These are phyloP conservation scores for Tolypocladium album DNA, from an alignment of 2,329 filamentous ascomycete species.

Conservation along the genomic window DNA sequence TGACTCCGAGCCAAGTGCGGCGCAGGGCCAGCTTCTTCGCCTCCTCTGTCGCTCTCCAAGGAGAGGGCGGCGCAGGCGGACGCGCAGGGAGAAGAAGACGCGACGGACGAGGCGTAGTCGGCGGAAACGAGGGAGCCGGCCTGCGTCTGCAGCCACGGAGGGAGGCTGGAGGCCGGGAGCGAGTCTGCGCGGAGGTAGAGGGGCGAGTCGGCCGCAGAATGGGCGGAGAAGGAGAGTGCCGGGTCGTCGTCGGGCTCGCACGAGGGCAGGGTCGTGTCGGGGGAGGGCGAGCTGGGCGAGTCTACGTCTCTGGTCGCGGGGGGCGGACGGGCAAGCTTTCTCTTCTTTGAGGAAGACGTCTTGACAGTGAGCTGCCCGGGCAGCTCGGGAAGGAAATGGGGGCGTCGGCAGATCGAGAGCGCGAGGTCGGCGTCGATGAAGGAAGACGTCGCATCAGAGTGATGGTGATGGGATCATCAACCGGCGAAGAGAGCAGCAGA, in stretches of 20 bases:
- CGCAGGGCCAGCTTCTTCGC: constrained; percentile 32
- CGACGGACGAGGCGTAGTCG: constrained; percentile 44
- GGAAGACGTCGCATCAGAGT: constrained; percentile 1
- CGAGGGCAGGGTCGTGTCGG: constrained; percentile 40
- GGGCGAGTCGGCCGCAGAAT: constrained; percentile 27
- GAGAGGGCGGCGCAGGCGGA: constrained; percentile 45
- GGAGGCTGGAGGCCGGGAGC: constrained; percentile 38
- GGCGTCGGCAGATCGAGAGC: background rate
- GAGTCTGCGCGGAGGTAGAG: constrained; percentile 31
- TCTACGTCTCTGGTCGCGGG: constrained; percentile 30
- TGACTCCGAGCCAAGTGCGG: constrained; percentile 31
- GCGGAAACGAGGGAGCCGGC: constrained; percentile 28
- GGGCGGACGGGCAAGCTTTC: constrained; percentile 45
- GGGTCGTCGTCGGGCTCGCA: constrained; percentile 40
- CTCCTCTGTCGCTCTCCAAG: constrained; percentile 43
- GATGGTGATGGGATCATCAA: background rate
- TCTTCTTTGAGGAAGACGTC: constrained; percentile 66
- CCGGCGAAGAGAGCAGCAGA: constrained; percentile 3
- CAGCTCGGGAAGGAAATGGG: constrained; percentile 38
- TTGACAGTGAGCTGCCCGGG: constrained; percentile 57
- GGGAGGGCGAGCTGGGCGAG: constrained; percentile 22
- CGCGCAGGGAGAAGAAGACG: constrained; percentile 47
- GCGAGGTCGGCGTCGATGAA: background rate
- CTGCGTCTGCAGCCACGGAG: constrained; percentile 38
- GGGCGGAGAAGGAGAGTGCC: constrained; percentile 38